A percentile compares a stretch with the other conserved stretches of the same genome.
Evolutionary conservation across 371 early-diverging fungal species (phyloP).

Genomic region (Blakeslea trispora): DNA sequence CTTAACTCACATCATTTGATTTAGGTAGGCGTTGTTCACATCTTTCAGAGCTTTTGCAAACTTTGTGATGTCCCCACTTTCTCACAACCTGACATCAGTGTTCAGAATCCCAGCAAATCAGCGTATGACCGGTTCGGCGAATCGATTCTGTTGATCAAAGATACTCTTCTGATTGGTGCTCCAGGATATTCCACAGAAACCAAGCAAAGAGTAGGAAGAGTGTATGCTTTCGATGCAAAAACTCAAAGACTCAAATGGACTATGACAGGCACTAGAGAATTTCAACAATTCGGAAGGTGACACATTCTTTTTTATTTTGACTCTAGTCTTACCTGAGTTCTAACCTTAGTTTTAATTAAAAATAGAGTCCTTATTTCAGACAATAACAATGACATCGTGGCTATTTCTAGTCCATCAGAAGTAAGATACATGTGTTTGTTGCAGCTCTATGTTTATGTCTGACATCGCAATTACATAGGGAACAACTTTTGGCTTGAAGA

Average conservation of each 20-base stretch:
- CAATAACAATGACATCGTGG: constrained; percentile 20
- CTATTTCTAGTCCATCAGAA: constrained; percentile 42
- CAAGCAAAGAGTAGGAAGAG: constrained; percentile 35
- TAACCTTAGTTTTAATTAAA: constrained; percentile 2
- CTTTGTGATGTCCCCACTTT: not conserved
- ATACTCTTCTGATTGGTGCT: constrained; percentile 34
- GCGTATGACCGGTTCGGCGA: constrained; percentile 46
- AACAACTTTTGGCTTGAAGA: constrained; percentile 20
- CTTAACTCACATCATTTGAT: constrained; percentile 9
- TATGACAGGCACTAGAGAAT: constrained; percentile 38
- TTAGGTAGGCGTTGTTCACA: constrained; percentile 36
- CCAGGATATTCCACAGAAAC: constrained; percentile 26
- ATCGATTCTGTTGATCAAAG: constrained; percentile 10
- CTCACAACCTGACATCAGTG: constrained; percentile 10
- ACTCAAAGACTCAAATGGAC: constrained; percentile 28
- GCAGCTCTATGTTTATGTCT: not conserved
- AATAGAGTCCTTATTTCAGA: constrained; percentile 5
- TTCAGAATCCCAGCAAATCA: constrained; percentile 23
- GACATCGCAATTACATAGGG: constrained; percentile 10
- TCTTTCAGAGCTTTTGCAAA: constrained; percentile 22
- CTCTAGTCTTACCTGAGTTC: not conserved
- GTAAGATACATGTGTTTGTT: constrained; percentile 16
- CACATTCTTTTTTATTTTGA: not conserved
- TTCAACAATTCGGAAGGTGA: constrained; percentile 55
- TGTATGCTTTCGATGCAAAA: constrained; percentile 37